Base-by-base conservation (phyloP, 1,284 basidiomycete species). In the Trametes hirsuta region DNA sequence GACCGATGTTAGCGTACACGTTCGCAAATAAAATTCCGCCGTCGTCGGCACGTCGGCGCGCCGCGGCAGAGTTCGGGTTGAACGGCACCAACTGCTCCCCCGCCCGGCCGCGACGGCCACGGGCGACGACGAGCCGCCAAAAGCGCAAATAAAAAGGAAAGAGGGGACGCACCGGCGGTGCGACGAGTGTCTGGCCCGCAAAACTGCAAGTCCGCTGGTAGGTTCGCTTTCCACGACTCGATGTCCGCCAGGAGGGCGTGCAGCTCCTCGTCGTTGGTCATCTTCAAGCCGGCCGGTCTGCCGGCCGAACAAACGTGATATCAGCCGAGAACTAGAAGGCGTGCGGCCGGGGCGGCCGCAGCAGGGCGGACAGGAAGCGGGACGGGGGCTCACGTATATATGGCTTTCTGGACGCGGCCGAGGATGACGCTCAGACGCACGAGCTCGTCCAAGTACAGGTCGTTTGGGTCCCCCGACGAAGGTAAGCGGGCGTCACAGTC, bases 401-500 rank as follows among this genome's bases (percentile, higher is more conserved):
- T 90, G n/a, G 90, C 88, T 79, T 97, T 97, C 61, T 94, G 78
- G 12, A 97, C 90, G 18, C 91, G 84, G 1, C 95, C 95, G 39
- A 97, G 82, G 51, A 97, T 81, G 62, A 97, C 88, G 58, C 92
- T 93, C 55, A 98, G 77, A 61, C 94, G 88, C 59, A 95, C 87
- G 63, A 97, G 86, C 76, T 95, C 92, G 66, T 91, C 88, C 80
- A 93, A 84, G 74, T 93, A 93, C 64, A 87, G 78, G 66, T 89
- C 86, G 44, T 85, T 81, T 21, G 84, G 81, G 67, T 91, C 86
- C 15, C 83, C 92, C 52, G 87, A 91, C 66, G 82, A 93, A 4
- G 94, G 94, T 37, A 97, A 78, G 45, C 94, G 87, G 12, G 92
- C 91, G 74, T 98, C 95, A 74, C 95, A 98, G 74, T 97, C 95